Conservation (phyloP, 1,139 yeast species). For the Saccharomyces hybrid region DNA sequence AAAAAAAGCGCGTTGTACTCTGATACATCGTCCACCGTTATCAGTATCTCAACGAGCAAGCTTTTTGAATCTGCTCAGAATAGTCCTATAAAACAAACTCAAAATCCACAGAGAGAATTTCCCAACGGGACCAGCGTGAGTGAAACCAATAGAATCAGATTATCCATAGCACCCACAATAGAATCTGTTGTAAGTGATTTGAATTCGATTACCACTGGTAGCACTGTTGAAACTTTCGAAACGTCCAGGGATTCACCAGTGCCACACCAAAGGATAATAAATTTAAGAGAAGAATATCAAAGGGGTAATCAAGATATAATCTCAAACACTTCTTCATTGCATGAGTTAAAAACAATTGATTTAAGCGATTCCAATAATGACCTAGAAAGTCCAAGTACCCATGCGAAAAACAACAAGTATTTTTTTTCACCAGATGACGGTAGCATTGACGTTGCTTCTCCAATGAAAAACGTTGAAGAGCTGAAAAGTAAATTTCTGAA, state of each 20-base stretch:
- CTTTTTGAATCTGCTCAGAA: conserved; percentile 13
- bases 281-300: conserved; percentile 11
- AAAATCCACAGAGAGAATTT: neutral
- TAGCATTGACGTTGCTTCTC: conserved; percentile 26
- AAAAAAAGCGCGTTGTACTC: conserved; percentile 6
- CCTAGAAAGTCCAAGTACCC: conserved; percentile 7
- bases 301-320: neutral
- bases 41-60: conserved; percentile 16
- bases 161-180: conserved; percentile 19
- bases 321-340: neutral
- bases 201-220: neutral
- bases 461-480: conserved; percentile 26
- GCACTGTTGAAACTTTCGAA: conserved; percentile 7
- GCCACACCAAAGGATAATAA: conserved; percentile 1
- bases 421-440: conserved; percentile 26
- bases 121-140: neutral
- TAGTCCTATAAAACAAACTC: conserved; percentile 12
- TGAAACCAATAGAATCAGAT: neutral
- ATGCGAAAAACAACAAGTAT: conserved; percentile 18
- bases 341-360: neutral
- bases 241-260: conserved; percentile 1
- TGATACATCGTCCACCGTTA: conserved; percentile 5
- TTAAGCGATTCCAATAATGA: conserved; percentile 3
- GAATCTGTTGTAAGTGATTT: conserved; percentile 16
- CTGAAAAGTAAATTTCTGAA: conserved; percentile 26